Evolutionary conservation across 2,329 filamentous ascomycete genomes (phyloP).

Genomic region (Aschersonia sp.): DNA sequence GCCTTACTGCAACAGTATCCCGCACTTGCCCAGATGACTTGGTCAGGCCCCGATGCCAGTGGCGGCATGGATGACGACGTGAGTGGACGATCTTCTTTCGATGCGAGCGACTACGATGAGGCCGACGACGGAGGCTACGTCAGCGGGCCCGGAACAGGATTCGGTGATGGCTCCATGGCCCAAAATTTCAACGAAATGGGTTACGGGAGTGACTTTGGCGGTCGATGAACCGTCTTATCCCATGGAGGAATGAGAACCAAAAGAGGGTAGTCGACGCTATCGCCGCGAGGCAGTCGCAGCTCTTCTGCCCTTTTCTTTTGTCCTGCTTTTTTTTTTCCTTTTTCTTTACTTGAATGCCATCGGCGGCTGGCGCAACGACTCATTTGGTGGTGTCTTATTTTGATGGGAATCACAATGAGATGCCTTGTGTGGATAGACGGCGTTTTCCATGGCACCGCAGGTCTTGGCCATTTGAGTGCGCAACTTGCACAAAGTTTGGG

Average conservation of each 20-base stretch:
- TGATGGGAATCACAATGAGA: not conserved
- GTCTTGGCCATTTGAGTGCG: too few relatives aligned
- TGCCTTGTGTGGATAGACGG: too few relatives aligned
- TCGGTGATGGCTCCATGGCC: conserved; percentile 38
- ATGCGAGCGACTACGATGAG: conserved; percentile 64
- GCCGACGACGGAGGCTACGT: conserved; percentile 57
- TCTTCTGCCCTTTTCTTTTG: not conserved
- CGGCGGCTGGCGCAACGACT: not conserved
- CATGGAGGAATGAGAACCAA: too few relatives aligned
- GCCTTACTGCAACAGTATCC: conserved; percentile 87
- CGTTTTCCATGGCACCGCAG: too few relatives aligned
- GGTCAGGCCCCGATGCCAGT: conserved; percentile 51
- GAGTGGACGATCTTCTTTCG: conserved; percentile 70
- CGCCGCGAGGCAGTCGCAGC: too few relatives aligned
- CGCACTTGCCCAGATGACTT: conserved; percentile 79
- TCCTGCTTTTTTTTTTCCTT: not conserved
- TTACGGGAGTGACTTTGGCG: conserved; percentile 36
- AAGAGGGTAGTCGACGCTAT: too few relatives aligned
- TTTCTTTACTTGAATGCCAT: not conserved
- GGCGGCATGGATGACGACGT: conserved; percentile 61
- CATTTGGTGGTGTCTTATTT: not conserved
- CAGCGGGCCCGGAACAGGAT: conserved; percentile 45
- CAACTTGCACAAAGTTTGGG: too few relatives aligned
- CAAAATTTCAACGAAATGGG: conserved; percentile 39
- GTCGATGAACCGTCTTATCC: conserved; percentile 14